These are phyloP conservation scores for Neonectria ditissima DNA, from an alignment of 2,329 filamentous ascomycete species.

Conservation along the genomic window DNA sequence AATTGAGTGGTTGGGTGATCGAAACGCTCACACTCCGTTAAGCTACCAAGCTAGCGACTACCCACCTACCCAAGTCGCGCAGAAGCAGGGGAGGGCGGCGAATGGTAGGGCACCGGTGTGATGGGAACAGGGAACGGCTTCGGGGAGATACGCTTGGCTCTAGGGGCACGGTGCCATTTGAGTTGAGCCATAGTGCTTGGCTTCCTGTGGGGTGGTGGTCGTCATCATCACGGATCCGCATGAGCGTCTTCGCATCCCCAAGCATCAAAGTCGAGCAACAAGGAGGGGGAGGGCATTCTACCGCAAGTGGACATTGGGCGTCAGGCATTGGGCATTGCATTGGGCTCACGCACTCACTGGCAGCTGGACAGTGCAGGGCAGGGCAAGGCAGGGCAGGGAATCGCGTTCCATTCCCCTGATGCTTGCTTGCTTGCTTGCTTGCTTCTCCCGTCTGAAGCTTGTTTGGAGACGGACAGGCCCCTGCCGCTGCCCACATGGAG, in stretches of 20 bases:
- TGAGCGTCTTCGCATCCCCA: constrained; percentile 36
- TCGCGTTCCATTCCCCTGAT: constrained; percentile 2
- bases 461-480: constrained; percentile 41
- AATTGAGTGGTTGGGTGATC: constrained; percentile 19
- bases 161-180: constrained; percentile 41
- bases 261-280: not conserved
- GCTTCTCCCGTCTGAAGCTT: constrained; percentile 46
- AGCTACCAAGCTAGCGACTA: constrained; percentile 13
- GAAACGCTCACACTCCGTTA: constrained; percentile 2
- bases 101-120: constrained; percentile 42
- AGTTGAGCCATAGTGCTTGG: constrained; percentile 44
- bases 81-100: constrained; percentile 35
- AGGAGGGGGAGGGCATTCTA: not conserved
- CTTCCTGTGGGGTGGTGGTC: constrained; percentile 37
- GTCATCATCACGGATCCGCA: constrained; percentile 45
- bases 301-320: constrained; percentile 6
- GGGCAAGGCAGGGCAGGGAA: not conserved
- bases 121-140: constrained; percentile 44
- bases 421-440: constrained; percentile 21
- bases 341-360: not conserved
- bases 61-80: constrained; percentile 20
- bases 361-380: not conserved
- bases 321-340: constrained; percentile 4
- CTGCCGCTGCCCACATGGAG: constrained; percentile 35
- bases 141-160: constrained; percentile 39